Evolutionary conservation across 2,329 filamentous ascomycete genomes (phyloP).

Genomic region (Cytospora leucostoma): DNA sequence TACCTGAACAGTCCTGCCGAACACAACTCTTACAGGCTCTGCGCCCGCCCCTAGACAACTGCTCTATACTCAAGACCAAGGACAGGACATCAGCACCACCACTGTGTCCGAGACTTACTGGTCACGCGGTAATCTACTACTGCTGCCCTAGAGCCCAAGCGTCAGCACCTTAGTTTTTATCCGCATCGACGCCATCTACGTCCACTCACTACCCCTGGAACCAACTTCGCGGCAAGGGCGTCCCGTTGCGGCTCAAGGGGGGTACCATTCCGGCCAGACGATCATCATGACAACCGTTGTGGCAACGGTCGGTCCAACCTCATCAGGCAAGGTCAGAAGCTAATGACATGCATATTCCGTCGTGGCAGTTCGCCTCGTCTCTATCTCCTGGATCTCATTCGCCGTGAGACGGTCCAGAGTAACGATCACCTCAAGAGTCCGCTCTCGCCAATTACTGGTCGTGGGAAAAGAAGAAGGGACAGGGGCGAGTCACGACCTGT

Average conservation of each 20-base stretch:
- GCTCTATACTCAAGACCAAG: neutral
- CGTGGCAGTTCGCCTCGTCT: slow-evolving; percentile 10
- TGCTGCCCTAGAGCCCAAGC: neutral
- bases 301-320: slow-evolving; percentile 19
- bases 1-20: neutral
- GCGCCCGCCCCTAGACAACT: neutral
- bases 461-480: neutral
- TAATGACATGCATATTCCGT: slow-evolving; percentile 6
- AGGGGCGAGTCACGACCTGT: neutral
- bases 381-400: slow-evolving; percentile 10
- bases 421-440: neutral
- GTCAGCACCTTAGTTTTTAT: neutral
- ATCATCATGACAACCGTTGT: slow-evolving; percentile 11
- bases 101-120: neutral
- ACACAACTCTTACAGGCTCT: neutral
- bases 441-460: neutral
- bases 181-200: neutral
- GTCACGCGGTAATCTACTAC: neutral
- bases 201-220: neutral
- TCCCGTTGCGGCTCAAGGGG: neutral
- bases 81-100: neutral
- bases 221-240: neutral
- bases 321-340: slow-evolving; percentile 20
- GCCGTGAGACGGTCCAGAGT: neutral
- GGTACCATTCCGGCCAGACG: neutral